Percentiles rank a stretch among this genome's conserved stretches.
Conservation (phyloP, 352 stramenopile species). For the Phytopythium aichiense region DNA sequence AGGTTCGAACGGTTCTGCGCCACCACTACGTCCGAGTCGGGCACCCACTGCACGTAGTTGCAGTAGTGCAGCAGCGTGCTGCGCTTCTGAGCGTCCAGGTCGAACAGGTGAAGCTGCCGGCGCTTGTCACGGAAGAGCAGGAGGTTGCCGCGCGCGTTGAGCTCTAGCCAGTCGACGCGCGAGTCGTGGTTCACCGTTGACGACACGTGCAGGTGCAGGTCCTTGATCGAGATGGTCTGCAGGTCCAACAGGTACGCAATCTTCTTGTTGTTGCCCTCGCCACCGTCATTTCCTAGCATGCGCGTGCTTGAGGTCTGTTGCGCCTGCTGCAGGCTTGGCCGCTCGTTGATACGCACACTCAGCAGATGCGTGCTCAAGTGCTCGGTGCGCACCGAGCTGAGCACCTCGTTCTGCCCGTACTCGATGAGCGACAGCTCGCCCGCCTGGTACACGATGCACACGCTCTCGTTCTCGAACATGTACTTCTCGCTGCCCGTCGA, state of each 20-base stretch:
- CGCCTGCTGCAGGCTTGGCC: slow-evolving; percentile 30
- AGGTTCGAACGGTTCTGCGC: slow-evolving; percentile 90
- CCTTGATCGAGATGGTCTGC: slow-evolving; percentile 90
- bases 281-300: slow-evolving; percentile 24
- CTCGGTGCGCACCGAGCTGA: slow-evolving; percentile 89
- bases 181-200: slow-evolving; percentile 91
- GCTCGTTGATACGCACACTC: slow-evolving; percentile 92
- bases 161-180: slow-evolving; percentile 93
- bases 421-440: slow-evolving; percentile 93
- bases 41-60: slow-evolving; percentile 96
- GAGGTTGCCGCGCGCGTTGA: slow-evolving; percentile 89
- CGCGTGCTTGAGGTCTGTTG: neutral
- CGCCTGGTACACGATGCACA: slow-evolving; percentile 89
- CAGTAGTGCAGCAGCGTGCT: slow-evolving; percentile 92
- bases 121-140: slow-evolving; percentile 93
- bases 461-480: slow-evolving; percentile 92
- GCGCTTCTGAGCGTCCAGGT: slow-evolving; percentile 82
- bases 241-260: slow-evolving; percentile 92
- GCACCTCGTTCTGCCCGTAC: slow-evolving; percentile 92
- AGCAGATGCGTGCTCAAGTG: slow-evolving; percentile 90
- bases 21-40: slow-evolving; percentile 94
- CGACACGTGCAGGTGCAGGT: slow-evolving; percentile 69
- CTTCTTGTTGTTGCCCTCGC: slow-evolving; percentile 86
- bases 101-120: slow-evolving; percentile 89
- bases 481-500: slow-evolving; percentile 90